Conservation (phyloP, 345 rosid species). For the Sapria himalayana region DNA sequence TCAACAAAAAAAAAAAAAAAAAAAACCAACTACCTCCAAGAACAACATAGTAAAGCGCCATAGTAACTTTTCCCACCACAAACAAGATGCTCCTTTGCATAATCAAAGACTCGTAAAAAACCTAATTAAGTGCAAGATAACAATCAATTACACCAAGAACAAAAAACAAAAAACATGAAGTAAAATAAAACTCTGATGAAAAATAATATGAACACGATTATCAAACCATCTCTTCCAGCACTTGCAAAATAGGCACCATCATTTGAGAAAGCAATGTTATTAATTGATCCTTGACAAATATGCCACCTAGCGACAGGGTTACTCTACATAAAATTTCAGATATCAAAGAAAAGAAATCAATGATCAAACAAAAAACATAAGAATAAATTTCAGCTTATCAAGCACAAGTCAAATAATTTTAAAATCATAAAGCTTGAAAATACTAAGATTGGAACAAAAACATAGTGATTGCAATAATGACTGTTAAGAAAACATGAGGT, state of each 20-base stretch:
- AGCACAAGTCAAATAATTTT: too few species aligned
- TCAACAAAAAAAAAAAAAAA: conserved; percentile 3
- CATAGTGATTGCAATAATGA: too few species aligned
- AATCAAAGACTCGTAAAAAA: conserved; percentile 82
- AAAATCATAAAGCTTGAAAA: too few species aligned
- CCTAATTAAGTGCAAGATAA: conserved; percentile 27
- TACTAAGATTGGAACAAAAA: neutral
- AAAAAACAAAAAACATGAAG: neutral
- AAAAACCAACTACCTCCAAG: conserved; percentile 39
- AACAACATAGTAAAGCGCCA: conserved; percentile 57
- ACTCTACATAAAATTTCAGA: conserved; percentile 37
- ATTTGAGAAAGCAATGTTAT: conserved; percentile 63
- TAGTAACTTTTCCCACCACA: conserved; percentile 66
- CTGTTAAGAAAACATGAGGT: too few species aligned
- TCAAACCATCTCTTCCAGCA: conserved; percentile 94
- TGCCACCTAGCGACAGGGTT: conserved; percentile 98
- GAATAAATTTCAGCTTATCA: too few species aligned
- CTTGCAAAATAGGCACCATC: conserved; percentile 82
- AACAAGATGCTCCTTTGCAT: conserved; percentile 33
- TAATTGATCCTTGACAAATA: conserved; percentile 82
- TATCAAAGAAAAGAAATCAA: conserved; percentile 10
- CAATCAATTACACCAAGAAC: conserved; percentile 4
- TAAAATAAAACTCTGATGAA: neutral
- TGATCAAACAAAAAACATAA: conserved; percentile 2
- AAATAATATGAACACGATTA: neutral